phyloP scores from a whole-genome alignment of 2,329 filamentous ascomycete genomes.

The Hymenoscyphus scutula region DNA sequence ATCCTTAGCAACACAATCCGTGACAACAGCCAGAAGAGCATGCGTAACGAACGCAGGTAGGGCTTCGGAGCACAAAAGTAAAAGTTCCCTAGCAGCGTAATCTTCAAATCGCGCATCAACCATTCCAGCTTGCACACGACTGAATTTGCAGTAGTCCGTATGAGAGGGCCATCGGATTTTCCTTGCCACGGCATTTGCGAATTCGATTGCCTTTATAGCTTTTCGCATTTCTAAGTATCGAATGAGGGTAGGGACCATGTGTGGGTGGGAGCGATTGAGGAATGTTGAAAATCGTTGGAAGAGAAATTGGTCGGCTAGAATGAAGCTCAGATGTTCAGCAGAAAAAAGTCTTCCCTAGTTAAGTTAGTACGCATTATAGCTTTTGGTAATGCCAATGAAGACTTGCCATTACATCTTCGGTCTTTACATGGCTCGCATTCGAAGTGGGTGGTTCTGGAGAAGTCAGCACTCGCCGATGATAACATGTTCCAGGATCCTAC shows the following conservation, averaged over 20 bases:
- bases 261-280: constrained; percentile 24
- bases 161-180: constrained; percentile 29
- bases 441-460: constrained; percentile 6
- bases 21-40: constrained; percentile 65
- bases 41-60: constrained; percentile 69
- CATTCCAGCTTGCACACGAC: constrained; percentile 22
- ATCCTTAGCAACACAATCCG: constrained; percentile 60
- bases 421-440: background rate
- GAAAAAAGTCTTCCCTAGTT: constrained; percentile 6
- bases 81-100: constrained; percentile 25
- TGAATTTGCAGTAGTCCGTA: constrained; percentile 27
- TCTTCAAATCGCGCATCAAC: constrained; percentile 27
- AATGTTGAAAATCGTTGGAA: constrained; percentile 25
- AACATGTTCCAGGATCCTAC: too few species aligned
- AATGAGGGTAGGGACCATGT: constrained; percentile 24
- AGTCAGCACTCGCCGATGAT: too few species aligned
- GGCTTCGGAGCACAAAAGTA: constrained; percentile 49
- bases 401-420: constrained; percentile 12
- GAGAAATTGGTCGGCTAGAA: constrained; percentile 22
- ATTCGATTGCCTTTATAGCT: constrained; percentile 29
- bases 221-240: constrained; percentile 28
- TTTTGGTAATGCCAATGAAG: background rate
- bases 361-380: background rate
- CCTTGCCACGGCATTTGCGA: constrained; percentile 26
- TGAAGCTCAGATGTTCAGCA: constrained; percentile 16